phyloP scores from a whole-genome alignment of 441 rosid species.

The Brassica balearica region DNA sequence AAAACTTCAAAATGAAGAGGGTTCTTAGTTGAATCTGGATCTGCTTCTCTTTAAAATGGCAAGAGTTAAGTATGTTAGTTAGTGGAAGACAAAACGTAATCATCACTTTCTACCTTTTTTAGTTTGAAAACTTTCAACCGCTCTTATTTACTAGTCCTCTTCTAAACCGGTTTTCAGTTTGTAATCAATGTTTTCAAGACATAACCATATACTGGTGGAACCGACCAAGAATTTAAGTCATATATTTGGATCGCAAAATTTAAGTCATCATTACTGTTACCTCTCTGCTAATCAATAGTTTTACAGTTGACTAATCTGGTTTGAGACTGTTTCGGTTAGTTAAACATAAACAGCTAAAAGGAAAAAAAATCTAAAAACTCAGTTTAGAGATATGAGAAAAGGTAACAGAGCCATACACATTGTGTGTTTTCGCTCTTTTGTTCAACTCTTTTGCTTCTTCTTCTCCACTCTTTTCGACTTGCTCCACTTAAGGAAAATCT shows the following conservation, averaged over 20 bases:
- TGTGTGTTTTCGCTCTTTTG: neutral
- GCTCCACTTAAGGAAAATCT: conserved; percentile 90
- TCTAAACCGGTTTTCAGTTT: conserved; percentile 8
- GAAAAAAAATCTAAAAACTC: neutral
- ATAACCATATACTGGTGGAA: conserved; percentile 2
- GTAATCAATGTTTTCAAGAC: neutral
- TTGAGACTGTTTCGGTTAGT: conserved; percentile 11
- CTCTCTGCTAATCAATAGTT: conserved; percentile 17
- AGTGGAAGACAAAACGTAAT: conserved; percentile 48
- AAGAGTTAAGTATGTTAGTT: conserved; percentile 25
- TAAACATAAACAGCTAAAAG: conserved; percentile 1
- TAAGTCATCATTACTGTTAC: too few species aligned
- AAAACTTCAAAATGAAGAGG: neutral
- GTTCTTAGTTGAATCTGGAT: conserved; percentile 37
- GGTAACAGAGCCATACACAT: neutral
- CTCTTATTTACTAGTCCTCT: conserved; percentile 14
- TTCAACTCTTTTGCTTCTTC: conserved; percentile 64
- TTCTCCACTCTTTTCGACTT: conserved; percentile 73
- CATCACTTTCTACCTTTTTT: conserved; percentile 40
- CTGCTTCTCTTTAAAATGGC: conserved; percentile 23
- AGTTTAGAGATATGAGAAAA: neutral
- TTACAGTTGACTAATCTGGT: conserved; percentile 28
- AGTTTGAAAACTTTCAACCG: conserved; percentile 30
- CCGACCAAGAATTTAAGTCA: neutral
- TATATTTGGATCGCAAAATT: too few species aligned